Conservation (phyloP, 768 basidiomycete genomes). For the Agrocybe pediades region DNA sequence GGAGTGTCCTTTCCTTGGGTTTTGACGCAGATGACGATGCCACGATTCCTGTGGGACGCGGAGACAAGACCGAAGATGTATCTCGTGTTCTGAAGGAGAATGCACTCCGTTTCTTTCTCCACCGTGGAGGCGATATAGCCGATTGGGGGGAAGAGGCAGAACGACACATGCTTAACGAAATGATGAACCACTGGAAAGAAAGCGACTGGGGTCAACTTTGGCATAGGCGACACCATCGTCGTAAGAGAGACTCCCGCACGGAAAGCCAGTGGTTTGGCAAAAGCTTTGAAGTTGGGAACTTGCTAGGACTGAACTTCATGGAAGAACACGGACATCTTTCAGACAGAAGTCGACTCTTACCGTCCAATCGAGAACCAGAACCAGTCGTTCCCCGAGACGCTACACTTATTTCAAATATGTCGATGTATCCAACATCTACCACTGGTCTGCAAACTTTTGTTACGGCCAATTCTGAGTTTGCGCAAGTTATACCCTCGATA, state of each 20-base stretch:
- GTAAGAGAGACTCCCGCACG: constrained; percentile 25
- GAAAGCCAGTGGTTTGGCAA: constrained; percentile 62
- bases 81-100: constrained; percentile 56
- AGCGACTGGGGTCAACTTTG: constrained; percentile 65
- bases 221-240: constrained; percentile 33
- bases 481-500: background rate
- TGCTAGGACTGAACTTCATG: constrained; percentile 69
- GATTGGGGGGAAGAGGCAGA: constrained; percentile 68
- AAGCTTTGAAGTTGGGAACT: constrained; percentile 78
- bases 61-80: constrained; percentile 37
- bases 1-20: constrained; percentile 22
- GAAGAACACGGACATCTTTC: constrained; percentile 31
- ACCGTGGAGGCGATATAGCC: constrained; percentile 61
- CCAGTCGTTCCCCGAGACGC: background rate
- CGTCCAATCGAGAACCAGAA: background rate
- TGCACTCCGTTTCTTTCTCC: constrained; percentile 65
- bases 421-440: background rate
- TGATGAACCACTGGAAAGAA: constrained; percentile 62
- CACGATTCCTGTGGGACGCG: constrained; percentile 5
- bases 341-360: constrained; percentile 1
- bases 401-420: background rate
- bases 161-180: constrained; percentile 51
- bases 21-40: constrained; percentile 24
- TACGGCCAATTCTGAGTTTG: background rate
- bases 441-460: background rate